Base-by-base conservation (phyloP, 2,329 filamentous ascomycete species). In the Pseudopithomyces maydicus region DNA sequence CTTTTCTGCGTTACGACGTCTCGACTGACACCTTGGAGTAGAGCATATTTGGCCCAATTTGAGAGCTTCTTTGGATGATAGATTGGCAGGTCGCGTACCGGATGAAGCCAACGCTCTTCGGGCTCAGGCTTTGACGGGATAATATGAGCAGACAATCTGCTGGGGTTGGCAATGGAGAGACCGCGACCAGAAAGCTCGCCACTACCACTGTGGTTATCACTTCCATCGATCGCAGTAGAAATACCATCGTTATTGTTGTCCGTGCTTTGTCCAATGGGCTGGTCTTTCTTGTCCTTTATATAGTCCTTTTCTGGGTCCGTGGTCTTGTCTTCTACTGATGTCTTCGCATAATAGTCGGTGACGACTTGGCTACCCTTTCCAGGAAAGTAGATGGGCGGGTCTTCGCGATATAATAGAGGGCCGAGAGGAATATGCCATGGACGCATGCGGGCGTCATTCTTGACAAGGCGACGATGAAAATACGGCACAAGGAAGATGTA, bases 1-100 rank as follows among this genome's bases (percentile, higher is more conserved):
- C 73, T 74, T 51, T 74, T 67, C 52, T 77, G 74, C 23, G 65
- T 63, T 38, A 76, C 67, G 32, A 72, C 71, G 56, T 79, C 76
- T 17, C 72, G 72, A 10, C 69, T 74, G 14, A 78, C 72, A 45
- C 77, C 77, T 47, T 76, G 74, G 5, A 77, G 76, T 56, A 83
- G 71, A 7, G 73, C 67, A 26, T 72, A 77, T 56, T 80, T 81
- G 29, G 63, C 56, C 42, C 74, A 78, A 20, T 76, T 77, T 26
- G 54, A 66, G 29, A 72, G 51, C 36, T 66, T 65, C 39, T 58
- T 56, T 11, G 69, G 66, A 45, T 64, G 55, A 38, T 55, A 53
- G 14, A 61, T 46, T 20, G 69, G 61, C 3, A 71, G 59, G 26
- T 73, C 57, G n/a, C 50, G 67, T 12, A 72, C 64, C 17, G 78